phyloP scores from a whole-genome alignment of 306 rosid genomes.

The Vigna angularis region DNA sequence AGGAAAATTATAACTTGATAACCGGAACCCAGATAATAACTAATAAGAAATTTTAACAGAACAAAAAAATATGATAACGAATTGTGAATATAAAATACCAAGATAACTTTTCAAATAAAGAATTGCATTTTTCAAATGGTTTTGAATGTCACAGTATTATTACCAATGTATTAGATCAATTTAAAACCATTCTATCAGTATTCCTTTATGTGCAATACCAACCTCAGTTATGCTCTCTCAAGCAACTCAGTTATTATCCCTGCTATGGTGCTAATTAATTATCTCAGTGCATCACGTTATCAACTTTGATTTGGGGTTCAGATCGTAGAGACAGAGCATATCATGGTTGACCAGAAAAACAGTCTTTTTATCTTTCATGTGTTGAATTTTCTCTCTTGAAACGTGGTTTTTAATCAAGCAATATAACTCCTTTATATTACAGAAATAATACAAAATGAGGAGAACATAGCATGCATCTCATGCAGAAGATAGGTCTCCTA shows the following conservation, averaged over 20 bases:
- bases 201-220: conserved; percentile 5
- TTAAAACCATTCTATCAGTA: background rate
- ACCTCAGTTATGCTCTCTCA: conserved; percentile 7
- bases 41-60: no score
- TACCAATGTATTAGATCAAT: background rate
- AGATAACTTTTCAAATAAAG: no score
- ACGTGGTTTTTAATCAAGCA: no score
- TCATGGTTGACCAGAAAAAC: conserved; percentile 25
- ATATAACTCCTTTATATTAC: background rate
- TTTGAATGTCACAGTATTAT: background rate
- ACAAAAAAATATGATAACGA: no score
- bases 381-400: background rate
- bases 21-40: no score
- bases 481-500: conserved; percentile 36
- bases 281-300: conserved; percentile 9
- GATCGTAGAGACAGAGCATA: conserved; percentile 8
- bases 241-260: background rate
- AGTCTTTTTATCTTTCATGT: background rate
- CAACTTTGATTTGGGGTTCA: conserved; percentile 18
- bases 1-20: no score
- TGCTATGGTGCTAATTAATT: conserved; percentile 6
- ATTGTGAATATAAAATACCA: no score
- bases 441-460: background rate
- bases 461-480: conserved; percentile 29
- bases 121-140: no score